Evolutionary conservation across 768 basidiomycete species (phyloP), one percentile per base, ranked within the genome.

Genomic region (Chalciporus piperatus): DNA sequence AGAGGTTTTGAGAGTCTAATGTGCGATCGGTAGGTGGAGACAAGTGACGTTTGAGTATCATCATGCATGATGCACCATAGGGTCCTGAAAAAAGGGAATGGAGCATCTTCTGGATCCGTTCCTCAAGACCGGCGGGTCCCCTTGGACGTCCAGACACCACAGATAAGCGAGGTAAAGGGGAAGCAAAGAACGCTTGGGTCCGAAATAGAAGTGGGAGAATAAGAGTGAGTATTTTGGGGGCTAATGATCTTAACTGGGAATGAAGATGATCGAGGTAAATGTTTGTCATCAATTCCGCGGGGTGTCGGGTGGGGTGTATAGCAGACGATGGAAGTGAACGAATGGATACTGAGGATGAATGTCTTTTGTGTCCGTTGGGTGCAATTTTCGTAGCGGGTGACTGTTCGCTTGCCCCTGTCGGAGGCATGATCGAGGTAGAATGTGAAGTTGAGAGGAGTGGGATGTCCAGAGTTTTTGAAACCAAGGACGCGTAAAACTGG

Each of bases 171-270:
- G 89, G 85, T 14, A 92, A 76, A 2, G 87, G 81, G 3, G 81
- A 77, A 4, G 81, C 73, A 60, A 80, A 86, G 58, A 80, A 83
- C 1, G 84, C 81, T 20, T 87, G 74, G 19, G 78, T 79, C 16
- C 85, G 82, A 61, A 89, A 87, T n/a, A 92, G 78, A 30, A 86
- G 72, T 0, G 86, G 84, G n/a, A 90, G 72, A 47, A 90, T 81
- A 32, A 69, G 59, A 12, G 70, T 63, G 32, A 89, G 76, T 59
- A 78, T 75, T 11, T 67, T 67, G 7, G 83, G 77, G 6, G 83
- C 73, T 14, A 89, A 72, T 14, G 74, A 75, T 61, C 84, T 84
- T 41, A 83, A 69, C 52, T 85, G 82, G 1, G 78, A 73, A n/a
- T 72, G 68, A 11, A 89, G 76, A 62, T 88, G 81, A 53, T 74